Evolutionary conservation across 2,329 filamentous ascomycete genomes (phyloP), one percentile per base, ranked within the genome.

Genomic region (Gyromitra esculenta): DNA sequence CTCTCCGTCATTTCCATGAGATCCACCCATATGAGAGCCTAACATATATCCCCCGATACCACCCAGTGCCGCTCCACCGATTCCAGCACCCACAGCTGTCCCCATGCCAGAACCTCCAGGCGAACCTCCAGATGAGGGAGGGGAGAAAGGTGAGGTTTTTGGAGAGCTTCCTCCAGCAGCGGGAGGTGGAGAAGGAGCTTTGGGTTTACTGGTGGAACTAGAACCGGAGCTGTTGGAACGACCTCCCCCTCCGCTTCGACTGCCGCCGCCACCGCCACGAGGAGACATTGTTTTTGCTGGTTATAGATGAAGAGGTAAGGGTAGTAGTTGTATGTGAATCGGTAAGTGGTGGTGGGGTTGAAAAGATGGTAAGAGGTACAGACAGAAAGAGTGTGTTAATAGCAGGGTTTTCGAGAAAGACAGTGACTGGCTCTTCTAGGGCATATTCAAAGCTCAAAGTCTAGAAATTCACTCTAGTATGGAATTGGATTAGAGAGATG

Each of bases 211-310:
- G 52, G 13, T 9, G 45, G 66, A 45, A 6, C 50, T 66, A 25
- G 15, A 35, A 39, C 6, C 21, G 39, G 70, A 31, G n/a, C 18
- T 4, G 2, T 4, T 54, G 2, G 21, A 9, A 57, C 1, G n/a
- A 48, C 52, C 35, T 0, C 60, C n/a, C 8, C 43, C 54, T 11
- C 59, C 59, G 6, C 57, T 18, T 52, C 71, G 31, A 43, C 72
- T 45, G 2, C 41, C 8, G 7, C 54, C 54, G n/a, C 74, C 74
- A 15, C 74, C 74, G 11, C 75, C 75, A 37, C 71, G 59, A 45
- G 75, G 75, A 31, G 75, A 65, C 71, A 77, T 77, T 73, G 2
- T 72, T 45, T n/a, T 72, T 41, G n/a, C 18, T 15, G 7, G 11
- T 39, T 35, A 18, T 41, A 35, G n/a, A 7, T 72, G 37, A n/a